A percentile compares a stretch with the other conserved stretches of the same genome.
These are phyloP conservation scores for Decorospora gaudefroyi DNA, from an alignment of 2,329 filamentous ascomycete species.

Conservation along the genomic window DNA sequence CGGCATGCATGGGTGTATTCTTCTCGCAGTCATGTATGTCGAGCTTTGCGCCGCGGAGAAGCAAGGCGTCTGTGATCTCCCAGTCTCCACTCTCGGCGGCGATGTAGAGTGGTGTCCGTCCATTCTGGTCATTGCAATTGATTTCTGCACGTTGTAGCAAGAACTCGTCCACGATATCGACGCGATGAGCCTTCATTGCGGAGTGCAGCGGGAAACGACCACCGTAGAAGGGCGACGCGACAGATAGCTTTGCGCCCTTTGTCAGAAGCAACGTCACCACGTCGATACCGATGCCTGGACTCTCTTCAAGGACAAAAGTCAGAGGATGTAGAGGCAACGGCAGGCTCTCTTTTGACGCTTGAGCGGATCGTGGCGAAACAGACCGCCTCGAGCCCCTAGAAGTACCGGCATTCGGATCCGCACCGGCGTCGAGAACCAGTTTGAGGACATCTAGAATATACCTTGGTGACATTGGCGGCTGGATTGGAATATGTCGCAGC, in stretches of 20 bases:
- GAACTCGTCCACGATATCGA: slow-evolving; percentile 34
- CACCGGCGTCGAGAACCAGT: slow-evolving; percentile 20
- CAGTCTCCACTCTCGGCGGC: slow-evolving; percentile 26
- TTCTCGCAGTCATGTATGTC: slow-evolving; percentile 23
- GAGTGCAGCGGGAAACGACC: slow-evolving; percentile 37
- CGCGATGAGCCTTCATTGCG: slow-evolving; percentile 29
- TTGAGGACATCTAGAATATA: slow-evolving; percentile 30
- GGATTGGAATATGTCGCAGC: slow-evolving; percentile 23
- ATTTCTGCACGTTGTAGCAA: slow-evolving; percentile 23
- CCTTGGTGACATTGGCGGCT: slow-evolving; percentile 17
- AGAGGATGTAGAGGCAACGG: slow-evolving; percentile 27
- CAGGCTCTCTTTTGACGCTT: slow-evolving; percentile 10
- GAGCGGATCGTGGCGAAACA: slow-evolving; percentile 14
- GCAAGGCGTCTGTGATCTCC: slow-evolving; percentile 28
- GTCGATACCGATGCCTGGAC: slow-evolving; percentile 27
- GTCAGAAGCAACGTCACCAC: slow-evolving; percentile 29
- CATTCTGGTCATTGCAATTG: slow-evolving; percentile 22
- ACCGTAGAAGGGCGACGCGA: slow-evolving; percentile 29
- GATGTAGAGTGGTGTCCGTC: slow-evolving; percentile 30
- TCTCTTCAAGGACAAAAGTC: slow-evolving; percentile 32
- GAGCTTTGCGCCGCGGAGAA: slow-evolving; percentile 25
- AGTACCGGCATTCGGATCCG: slow-evolving; percentile 28
- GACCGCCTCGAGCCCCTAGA: slow-evolving; percentile 15
- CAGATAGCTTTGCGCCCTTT: slow-evolving; percentile 25
- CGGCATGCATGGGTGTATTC: slow-evolving; percentile 30